Conservation (phyloP, 73 alveolate genomes). For the Tetrahymena elliotti region DNA sequence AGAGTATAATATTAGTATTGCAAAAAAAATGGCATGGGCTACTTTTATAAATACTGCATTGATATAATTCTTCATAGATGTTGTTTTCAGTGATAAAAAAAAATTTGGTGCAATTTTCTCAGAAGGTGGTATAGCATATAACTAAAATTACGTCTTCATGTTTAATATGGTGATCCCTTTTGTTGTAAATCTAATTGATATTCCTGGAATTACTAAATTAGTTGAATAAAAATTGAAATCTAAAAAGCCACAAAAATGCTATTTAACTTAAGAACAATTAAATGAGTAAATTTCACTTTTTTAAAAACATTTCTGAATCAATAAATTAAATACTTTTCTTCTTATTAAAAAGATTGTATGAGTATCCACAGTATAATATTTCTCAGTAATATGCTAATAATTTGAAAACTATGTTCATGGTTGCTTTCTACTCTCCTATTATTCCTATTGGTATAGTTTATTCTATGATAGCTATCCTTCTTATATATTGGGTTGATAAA, state of each 20-base stretch:
- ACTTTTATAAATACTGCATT: constrained; percentile 60
- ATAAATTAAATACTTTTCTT: too few relatives aligned
- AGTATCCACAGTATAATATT: constrained; percentile 21
- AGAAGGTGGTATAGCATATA: constrained; percentile 29
- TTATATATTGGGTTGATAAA: constrained; percentile 34
- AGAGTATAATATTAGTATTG: constrained; percentile 52
- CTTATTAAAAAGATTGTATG: constrained; percentile 17
- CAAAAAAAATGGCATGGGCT: constrained; percentile 52
- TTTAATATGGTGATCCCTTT: constrained; percentile 18
- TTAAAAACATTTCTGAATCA: neutral
- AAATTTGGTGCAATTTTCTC: constrained; percentile 10
- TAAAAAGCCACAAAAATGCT: neutral
- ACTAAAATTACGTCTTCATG: constrained; percentile 24
- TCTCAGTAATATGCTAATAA: constrained; percentile 16
- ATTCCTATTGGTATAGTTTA: constrained; percentile 16
- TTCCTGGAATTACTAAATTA: constrained; percentile 11
- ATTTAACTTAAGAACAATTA: constrained; percentile 9
- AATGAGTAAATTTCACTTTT: neutral
- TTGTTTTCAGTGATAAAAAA: neutral
- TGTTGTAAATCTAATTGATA: neutral
- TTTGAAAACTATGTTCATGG: constrained; percentile 27
- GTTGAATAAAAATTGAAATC: neutral
- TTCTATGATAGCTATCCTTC: constrained; percentile 7
- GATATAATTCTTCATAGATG: constrained; percentile 43
- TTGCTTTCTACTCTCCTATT: constrained; percentile 33